These are phyloP conservation scores for Candida pseudoviswanathii DNA, from an alignment of 1,139 yeast species.

Conservation along the genomic window DNA sequence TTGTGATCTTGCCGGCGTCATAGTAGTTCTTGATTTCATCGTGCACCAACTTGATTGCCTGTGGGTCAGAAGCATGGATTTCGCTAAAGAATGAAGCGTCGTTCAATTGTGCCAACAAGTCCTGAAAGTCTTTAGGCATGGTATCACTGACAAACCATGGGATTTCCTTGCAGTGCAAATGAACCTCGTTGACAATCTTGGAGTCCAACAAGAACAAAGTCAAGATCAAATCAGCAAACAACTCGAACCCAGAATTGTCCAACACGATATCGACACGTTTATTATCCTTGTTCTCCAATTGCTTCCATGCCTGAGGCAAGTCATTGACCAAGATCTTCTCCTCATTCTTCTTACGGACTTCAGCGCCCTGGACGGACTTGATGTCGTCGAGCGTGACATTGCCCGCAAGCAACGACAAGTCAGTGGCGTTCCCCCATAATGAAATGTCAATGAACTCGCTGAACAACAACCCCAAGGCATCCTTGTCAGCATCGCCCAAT, in stretches of 20 bases:
- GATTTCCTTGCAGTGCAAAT: constrained; percentile 83
- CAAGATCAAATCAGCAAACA: constrained; percentile 83
- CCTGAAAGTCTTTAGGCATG: constrained; percentile 74
- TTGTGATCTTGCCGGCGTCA: constrained; percentile 50
- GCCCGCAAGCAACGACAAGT: constrained; percentile 82
- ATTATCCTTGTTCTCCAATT: constrained; percentile 19
- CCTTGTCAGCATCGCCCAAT: constrained; percentile 37
- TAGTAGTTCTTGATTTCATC: constrained; percentile 52
- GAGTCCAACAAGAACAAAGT: constrained; percentile 76
- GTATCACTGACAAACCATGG: constrained; percentile 99
- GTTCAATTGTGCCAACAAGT: constrained; percentile 59
- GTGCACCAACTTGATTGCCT: constrained; percentile 44
- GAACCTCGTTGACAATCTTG: constrained; percentile 60
- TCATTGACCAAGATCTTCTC: constrained; percentile 83
- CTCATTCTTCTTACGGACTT: constrained; percentile 80
- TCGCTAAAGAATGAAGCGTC: constrained; percentile 55
- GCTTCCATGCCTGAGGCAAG: constrained; percentile 65
- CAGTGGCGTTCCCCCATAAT: constrained; percentile 98
- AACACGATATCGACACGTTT: constrained; percentile 79
- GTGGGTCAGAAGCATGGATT: constrained; percentile 28
- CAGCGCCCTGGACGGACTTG: constrained; percentile 87
- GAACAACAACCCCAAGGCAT: constrained; percentile 57
- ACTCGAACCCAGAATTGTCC: constrained; percentile 95
- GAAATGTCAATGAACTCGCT: constrained; percentile 85
- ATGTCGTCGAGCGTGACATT: constrained; percentile 81